Percentiles rank a stretch among this genome's conserved stretches.
Evolutionary conservation across 225 moss, liverwort and hornwort genomes (phyloP).

Genomic region (Lunularia cruciata): DNA sequence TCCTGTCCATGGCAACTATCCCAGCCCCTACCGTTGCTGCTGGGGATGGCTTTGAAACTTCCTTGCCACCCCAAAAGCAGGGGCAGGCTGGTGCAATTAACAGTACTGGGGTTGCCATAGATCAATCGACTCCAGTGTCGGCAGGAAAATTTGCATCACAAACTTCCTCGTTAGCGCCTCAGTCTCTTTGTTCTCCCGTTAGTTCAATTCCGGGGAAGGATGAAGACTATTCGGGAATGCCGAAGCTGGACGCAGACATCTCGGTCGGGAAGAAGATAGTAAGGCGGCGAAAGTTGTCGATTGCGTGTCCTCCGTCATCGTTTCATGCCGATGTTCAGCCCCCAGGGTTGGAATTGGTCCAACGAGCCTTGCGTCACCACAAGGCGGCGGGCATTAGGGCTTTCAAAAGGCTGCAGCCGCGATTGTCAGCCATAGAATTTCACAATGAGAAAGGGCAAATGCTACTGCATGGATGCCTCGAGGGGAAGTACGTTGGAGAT

Average conservation of each 20-base stretch:
- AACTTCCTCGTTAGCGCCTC: constrained; percentile 6
- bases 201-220: not conserved
- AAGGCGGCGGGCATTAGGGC: constrained; percentile 37
- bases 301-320: constrained; percentile 53
- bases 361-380: constrained; percentile 51
- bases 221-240: constrained; percentile 36
- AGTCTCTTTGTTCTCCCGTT: not conserved
- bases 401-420: constrained; percentile 31
- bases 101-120: not conserved
- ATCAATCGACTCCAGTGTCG: constrained; percentile 8
- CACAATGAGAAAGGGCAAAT: constrained; percentile 74
- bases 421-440: constrained; percentile 48
- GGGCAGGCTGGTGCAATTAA: not conserved
- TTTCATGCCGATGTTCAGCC: constrained; percentile 59
- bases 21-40: not conserved
- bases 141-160: not conserved
- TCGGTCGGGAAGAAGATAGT: constrained; percentile 46
- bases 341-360: constrained; percentile 57
- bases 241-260: constrained; percentile 45
- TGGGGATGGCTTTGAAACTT: not conserved
- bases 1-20: not conserved
- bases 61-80: not conserved
- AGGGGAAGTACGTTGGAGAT: constrained; percentile 71
- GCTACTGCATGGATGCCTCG: constrained; percentile 60
- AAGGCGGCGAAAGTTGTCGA: constrained; percentile 40